Evolutionary conservation across 1,284 basidiomycete species (phyloP).

Genomic region (Singerocomus inundabilis): DNA sequence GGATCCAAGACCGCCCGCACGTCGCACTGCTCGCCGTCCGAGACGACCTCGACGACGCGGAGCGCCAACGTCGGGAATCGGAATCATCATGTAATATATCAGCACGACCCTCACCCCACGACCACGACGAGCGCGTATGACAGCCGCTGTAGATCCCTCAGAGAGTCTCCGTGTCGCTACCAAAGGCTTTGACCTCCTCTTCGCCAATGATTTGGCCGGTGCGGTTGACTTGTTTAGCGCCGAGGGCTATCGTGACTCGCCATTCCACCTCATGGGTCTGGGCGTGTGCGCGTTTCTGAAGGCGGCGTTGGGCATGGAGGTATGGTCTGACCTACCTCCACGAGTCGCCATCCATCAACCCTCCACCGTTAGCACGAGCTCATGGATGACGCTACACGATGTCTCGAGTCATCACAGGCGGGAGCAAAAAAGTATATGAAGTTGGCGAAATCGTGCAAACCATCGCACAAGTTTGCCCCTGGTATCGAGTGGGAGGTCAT

Average conservation of each 20-base stretch:
- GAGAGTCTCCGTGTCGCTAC: conserved; percentile 51
- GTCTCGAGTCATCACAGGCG: conserved; percentile 57
- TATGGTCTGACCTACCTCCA: conserved; percentile 26
- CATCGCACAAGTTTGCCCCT: conserved; percentile 50
- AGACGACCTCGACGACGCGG: no score
- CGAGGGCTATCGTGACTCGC: conserved; percentile 41
- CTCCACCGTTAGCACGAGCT: conserved; percentile 24
- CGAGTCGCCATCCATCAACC: neutral
- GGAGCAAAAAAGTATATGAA: conserved; percentile 58
- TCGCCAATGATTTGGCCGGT: conserved; percentile 59
- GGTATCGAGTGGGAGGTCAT: conserved; percentile 74
- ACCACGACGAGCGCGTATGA: neutral
- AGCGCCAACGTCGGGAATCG: conserved; percentile 16
- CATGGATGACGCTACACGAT: conserved; percentile 50
- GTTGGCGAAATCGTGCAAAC: conserved; percentile 37
- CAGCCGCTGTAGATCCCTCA: conserved; percentile 26
- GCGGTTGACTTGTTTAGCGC: conserved; percentile 51
- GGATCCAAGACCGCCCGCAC: no score
- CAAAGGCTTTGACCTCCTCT: conserved; percentile 63
- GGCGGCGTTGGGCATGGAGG: conserved; percentile 80
- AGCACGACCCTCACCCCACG: conserved; percentile 2
- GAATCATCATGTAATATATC: neutral
- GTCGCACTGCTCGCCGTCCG: no score
- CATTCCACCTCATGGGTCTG: conserved; percentile 68
- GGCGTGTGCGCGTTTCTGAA: conserved; percentile 74